Evolutionary conservation across 2,329 filamentous ascomycete species (phyloP).

Genomic region (Didymella sp.): DNA sequence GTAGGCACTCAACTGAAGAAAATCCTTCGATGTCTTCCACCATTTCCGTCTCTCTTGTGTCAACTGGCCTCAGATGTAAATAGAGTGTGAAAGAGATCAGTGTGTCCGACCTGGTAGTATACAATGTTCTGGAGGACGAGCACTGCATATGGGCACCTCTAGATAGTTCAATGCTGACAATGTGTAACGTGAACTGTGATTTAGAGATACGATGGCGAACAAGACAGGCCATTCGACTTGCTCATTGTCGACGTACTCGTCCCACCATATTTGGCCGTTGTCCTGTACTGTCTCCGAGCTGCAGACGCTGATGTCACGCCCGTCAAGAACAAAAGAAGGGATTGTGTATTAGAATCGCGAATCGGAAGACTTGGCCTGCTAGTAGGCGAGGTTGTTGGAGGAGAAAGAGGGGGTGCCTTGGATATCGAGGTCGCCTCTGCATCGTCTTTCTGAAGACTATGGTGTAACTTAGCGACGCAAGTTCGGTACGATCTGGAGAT

Average conservation of each 20-base stretch:
- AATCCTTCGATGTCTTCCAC: no score
- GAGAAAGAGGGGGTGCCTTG: slow-evolving; percentile 18
- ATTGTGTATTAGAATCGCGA: slow-evolving; percentile 65
- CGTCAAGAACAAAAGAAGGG: slow-evolving; percentile 68
- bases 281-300: slow-evolving; percentile 62
- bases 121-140: no score
- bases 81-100: no score
- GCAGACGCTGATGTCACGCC: slow-evolving; percentile 68
- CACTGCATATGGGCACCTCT: no score
- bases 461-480: slow-evolving; percentile 22
- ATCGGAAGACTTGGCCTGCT: slow-evolving; percentile 22
- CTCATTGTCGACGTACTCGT: slow-evolving; percentile 17
- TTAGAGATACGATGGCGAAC: slow-evolving; percentile 16
- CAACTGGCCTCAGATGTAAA: no score
- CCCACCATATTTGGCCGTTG: slow-evolving; percentile 61
- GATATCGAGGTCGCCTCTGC: slow-evolving; percentile 22
- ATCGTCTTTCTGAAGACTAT: slow-evolving; percentile 18
- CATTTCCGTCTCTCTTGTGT: no score
- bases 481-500: slow-evolving; percentile 22
- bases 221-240: slow-evolving; percentile 16
- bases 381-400: slow-evolving; percentile 15
- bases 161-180: no score
- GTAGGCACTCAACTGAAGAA: no score
- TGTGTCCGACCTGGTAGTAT: no score
- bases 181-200: no score